Evolutionary conservation across 2,329 filamentous ascomycete genomes (phyloP), one percentile per base, ranked within the genome.

Genomic region (Alternaria arborescens): DNA sequence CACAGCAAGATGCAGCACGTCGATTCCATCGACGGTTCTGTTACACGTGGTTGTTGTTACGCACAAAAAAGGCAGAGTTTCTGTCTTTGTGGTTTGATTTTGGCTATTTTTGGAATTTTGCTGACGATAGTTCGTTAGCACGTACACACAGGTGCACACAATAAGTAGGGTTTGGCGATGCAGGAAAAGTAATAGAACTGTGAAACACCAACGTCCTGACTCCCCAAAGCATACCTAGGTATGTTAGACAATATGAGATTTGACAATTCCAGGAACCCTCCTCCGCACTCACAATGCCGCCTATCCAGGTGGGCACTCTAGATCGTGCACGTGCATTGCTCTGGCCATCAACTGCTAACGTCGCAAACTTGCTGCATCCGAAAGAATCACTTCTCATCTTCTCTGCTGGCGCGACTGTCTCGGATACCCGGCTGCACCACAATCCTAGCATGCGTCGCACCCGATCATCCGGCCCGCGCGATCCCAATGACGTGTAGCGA

Each of bases 401-500:
- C 18, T 26, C 22, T 38, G 46, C 32, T 34, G 46, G 46, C 22
- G 32, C 32, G 46, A n/a, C 12, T 20, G 46, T 38, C 32, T 50
- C 46, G 46, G 30, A 38, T 50, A 38, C 46, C 30, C 46, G 46
- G 46, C 32, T 36, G 24, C 32, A 22, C 46, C 46, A 50, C 20
- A 18, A 24, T 30, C 46, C 46, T 38, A 50, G 46, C 32, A 50
- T 14, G 16, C 46, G 8, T 50, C 46, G 30, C 14, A 36, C 46
- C 46, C 46, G 46, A 50, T 26, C 46, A 48, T 36, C 46, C 32
- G 30, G 32, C 14, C 46, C 32, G 46, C 32, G 46, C 46, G 16
- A 50, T 32, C 36, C 46, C 46, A 50, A 38, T 50, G 46, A 38
- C 46, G 32, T n/a, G 32, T 50, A 34, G 32, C 32, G 46, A 50